Percentiles rank a stretch among this genome's conserved stretches.
Conservation (phyloP, 495 filamentous ascomycete genomes). For the Aspergillus diversus region DNA sequence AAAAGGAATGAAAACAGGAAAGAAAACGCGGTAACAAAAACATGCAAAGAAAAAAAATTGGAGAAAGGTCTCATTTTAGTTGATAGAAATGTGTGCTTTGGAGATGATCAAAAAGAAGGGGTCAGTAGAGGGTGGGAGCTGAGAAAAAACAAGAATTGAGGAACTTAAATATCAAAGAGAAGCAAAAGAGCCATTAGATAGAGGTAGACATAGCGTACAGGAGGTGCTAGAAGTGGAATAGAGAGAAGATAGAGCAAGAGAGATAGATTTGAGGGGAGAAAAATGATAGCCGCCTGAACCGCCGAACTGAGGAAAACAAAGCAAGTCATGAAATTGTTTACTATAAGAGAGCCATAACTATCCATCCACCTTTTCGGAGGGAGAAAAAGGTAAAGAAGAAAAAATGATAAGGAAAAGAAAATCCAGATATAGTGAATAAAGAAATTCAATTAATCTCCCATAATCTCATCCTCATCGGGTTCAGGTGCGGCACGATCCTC, state of each 20-base stretch:
- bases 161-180: not conserved
- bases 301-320: constrained; percentile 21
- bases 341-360: not conserved
- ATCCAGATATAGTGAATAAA: not conserved
- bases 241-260: not conserved
- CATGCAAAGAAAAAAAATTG: not conserved
- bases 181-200: not conserved
- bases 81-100: too few species aligned
- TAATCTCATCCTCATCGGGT: constrained; percentile 67
- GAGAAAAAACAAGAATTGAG: not conserved
- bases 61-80: too few species aligned
- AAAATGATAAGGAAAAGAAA: constrained; percentile 15
- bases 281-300: not conserved
- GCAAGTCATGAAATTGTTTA: not conserved
- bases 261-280: constrained; percentile 4
- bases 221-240: not conserved
- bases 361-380: constrained; percentile 6
- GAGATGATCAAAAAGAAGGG: not conserved
- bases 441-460: constrained; percentile 61
- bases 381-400: constrained; percentile 19
- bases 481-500: constrained; percentile 45
- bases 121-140: not conserved
- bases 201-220: not conserved
- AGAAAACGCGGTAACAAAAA: constrained; percentile 12
- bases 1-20: constrained; percentile 21